Evolutionary conservation across 75 land plant species (phyloP), one percentile per base, ranked within the genome.

Genomic region (Sequoia sempervirens): DNA sequence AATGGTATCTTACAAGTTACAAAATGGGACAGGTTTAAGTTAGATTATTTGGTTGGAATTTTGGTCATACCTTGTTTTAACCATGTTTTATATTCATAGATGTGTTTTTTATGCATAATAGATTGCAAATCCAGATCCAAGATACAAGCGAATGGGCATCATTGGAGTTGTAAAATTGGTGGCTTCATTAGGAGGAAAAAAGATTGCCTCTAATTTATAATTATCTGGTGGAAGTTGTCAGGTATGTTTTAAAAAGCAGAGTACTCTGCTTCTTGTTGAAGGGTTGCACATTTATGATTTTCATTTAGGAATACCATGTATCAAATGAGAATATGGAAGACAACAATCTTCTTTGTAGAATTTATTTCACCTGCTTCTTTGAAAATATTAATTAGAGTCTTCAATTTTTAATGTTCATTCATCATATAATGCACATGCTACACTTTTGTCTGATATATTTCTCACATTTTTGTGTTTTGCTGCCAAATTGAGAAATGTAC

Each of bases 141-240:
- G 84, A 43, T 96, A 93, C 93, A 95, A 89, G 83, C 90, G 85
- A 75, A 96, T 96, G 98, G 98, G 98, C 17, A 86, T 96, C 23
- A 93, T 95, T 88, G 98, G 98, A 83, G 92, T 87, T 64, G 75
- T 96, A 28, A 92, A 89, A 78, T 80, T 96, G 84, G 88, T 95
- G 53, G 91, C 97, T 64, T 87, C 84, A 80, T 84, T 96, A 75
- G 95, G 91, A 9, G 86, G 86, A 79, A 75, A 82, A 52, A 83
- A 84, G 75, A 72, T 64, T 52, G 45, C 23, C 70, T 45, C 80
- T 12, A 37, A n/a, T 28, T 32, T 86, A 72, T 41, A 41, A 18
- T 47, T 79, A 52, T 84, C 85, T 40, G 41, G 78, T 75, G 78
- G 78, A 38, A 75, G 45, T 75, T 43, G 28, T 72, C 86, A 87